Evolutionary conservation across 495 filamentous ascomycete species (phyloP), one percentile per base, ranked within the genome.

Genomic region (Pseudoneurospora amorphoporcata): DNA sequence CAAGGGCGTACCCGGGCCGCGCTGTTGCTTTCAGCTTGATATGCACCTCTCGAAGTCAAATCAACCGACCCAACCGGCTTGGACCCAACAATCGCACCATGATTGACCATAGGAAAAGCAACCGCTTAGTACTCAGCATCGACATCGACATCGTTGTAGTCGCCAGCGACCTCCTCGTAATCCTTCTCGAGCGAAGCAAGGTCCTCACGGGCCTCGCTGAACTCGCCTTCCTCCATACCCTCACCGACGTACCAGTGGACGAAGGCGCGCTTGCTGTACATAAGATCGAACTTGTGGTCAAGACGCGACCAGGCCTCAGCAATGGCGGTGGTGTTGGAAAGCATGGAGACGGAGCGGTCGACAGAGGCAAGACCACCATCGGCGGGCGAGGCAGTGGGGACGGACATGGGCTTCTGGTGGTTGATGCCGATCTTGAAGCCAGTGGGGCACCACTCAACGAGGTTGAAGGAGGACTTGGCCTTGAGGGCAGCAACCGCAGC

Each of bases 211-310:
- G 93, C 93, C 85, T 97, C 93, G 72, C 89, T 91, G 84, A 97
- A 97, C 83, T 97, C 93, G 75, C 93, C 93, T 81, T 97, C 93
- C 86, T 97, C 93, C 93, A 97, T 97, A 83, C 93, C 93, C 84
- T 97, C 93, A 77, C 93, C 93, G 65, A 97, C 93, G 78, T 97
- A 97, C 93, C 93, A 97, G 83, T 97, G 93, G 17, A 97, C 93
- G 79, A 97, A 97, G 53, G 93, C 93, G 77, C 93, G 92, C 88
- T 97, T 97, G 84, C 88, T 92, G 86, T 97, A 96, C 94, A 97
- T 97, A 75, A 97, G 92, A 77, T 97, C 94, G 83, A 97, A 97
- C 84, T 97, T 97, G 86, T 93, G 89, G 82, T 95, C 92, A 39
- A 97, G 86, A 74, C 92, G 91, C 65, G 87, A 89, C 94, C 94